Evolutionary conservation across 2,329 filamentous ascomycete species (phyloP).

Genomic region (Talaromyces rugulosus): DNA sequence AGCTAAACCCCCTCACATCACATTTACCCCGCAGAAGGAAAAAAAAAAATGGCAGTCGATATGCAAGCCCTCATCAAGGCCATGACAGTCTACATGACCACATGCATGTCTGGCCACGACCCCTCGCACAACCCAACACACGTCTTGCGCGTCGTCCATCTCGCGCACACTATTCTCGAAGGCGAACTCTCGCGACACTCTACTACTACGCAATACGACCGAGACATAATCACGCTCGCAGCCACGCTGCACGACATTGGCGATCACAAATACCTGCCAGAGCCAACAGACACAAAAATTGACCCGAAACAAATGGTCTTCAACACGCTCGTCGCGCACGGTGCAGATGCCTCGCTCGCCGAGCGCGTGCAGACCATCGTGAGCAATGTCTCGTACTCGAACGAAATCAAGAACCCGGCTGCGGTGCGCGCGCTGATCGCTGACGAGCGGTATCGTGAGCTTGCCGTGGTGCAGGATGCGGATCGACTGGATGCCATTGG

Average conservation of each 20-base stretch:
- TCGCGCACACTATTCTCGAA: constrained; percentile 63
- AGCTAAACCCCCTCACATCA: background rate
- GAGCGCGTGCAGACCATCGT: constrained; percentile 67
- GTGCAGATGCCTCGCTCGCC: constrained; percentile 57
- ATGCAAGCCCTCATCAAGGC: constrained; percentile 47
- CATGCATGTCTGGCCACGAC: constrained; percentile 72
- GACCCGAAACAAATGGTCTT: constrained; percentile 27
- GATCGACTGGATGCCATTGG: constrained; percentile 90
- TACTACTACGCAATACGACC: constrained; percentile 40
- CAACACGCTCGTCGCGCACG: constrained; percentile 31
- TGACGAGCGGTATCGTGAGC: constrained; percentile 58
- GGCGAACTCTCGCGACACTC: constrained; percentile 38
- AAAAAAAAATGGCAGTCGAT: background rate
- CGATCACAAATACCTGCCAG: constrained; percentile 72
- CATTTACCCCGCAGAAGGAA: background rate
- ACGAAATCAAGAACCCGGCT: constrained; percentile 62
- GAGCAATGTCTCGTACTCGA: constrained; percentile 71
- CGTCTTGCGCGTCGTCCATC: constrained; percentile 72
- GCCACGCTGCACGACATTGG: constrained; percentile 85
- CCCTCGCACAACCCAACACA: constrained; percentile 85
- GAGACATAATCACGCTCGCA: constrained; percentile 59
- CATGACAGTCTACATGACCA: constrained; percentile 60
- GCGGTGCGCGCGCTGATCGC: constrained; percentile 59
- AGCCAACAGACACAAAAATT: constrained; percentile 19
- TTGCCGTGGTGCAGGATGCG: constrained; percentile 85